Base-by-base conservation (phyloP, 129 eudicot genomes). In the Ambrosia trifida region DNA sequence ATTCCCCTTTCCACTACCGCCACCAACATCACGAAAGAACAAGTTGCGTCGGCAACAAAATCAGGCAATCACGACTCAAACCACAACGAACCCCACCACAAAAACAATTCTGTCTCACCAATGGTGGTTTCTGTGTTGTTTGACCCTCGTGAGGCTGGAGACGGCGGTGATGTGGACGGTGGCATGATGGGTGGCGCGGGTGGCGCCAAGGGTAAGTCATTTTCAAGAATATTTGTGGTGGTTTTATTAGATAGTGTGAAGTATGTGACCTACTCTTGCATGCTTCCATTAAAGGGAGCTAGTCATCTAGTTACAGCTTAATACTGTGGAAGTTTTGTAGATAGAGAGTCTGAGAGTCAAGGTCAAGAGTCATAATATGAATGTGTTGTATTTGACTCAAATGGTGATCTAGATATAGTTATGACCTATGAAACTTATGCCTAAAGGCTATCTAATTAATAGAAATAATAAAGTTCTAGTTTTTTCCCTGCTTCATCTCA, bases 251-350 rank as follows among this genome's bases (percentile, higher is more conserved):
- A 95, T 66, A 88, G 99, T 60, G 96, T 90, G 18, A 95, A 95
- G 88, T 95, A 95, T 76, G 97, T 90, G 31, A 95, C 99, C 2
- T 95, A 95, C 67, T 95, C 99, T 8, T 95, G 99, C 80, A 84
- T 88, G 91, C 97, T 95, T 79, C 99, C 99, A 0, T 66, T 90
- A 3, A 78, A 70, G 80, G 94, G 94, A 66, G 83, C 89, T 52
- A 82, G 78, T 72, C 93, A 87, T 74, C 54, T 89, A 64, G 96
- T 87, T 72, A 81, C 89, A 18, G 72, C 95, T 17, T 94, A 59
- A 59, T 38, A 40, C 28, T 17, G 9, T 69, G 56, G 36, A 57
- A 45, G 69, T 77, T 77, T 77, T 77, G 77, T 70, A 79, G 73
- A 64, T 44, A 72, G 64, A 72, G 64, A 59, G 41, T 24, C 28